Percentiles rank a stretch among this genome's conserved stretches.
Conservation (phyloP, 129 eudicot species). For the Lactuca saligna region DNA sequence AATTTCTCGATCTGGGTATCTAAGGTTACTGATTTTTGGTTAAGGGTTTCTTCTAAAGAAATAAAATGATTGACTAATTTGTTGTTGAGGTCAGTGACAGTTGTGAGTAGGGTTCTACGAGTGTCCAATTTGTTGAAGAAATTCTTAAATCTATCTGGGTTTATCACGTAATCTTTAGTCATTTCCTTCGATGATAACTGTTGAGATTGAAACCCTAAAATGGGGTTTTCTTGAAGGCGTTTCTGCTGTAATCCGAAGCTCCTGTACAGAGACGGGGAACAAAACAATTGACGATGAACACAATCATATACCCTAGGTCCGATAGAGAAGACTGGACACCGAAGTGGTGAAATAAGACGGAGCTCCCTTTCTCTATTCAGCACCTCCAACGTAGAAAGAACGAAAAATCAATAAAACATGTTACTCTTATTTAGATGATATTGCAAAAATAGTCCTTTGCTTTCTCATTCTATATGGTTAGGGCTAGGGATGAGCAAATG, state of each 20-base stretch:
- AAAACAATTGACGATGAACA: not conserved
- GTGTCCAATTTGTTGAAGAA: conserved; percentile 45
- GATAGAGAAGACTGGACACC: not conserved
- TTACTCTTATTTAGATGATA: too few species aligned
- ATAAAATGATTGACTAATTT: conserved; percentile 41
- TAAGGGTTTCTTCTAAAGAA: conserved; percentile 35
- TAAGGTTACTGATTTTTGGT: conserved; percentile 31
- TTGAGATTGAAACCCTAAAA: conserved; percentile 13
- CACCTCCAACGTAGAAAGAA: too few species aligned
- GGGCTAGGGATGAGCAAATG: too few species aligned
- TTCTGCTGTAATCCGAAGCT: not conserved
- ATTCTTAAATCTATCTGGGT: conserved; percentile 35
- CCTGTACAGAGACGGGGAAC: not conserved
- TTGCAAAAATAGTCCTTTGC: too few species aligned
- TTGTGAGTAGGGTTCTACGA: conserved; percentile 40
- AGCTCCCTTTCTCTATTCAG: not conserved
- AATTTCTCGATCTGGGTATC: conserved; percentile 39
- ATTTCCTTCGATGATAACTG: conserved; percentile 8
- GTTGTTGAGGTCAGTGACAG: conserved; percentile 43
- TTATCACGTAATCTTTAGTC: conserved; percentile 10
- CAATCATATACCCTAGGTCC: not conserved
- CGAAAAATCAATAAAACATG: too few species aligned
- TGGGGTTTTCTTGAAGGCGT: not conserved
- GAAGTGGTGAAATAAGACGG: not conserved
- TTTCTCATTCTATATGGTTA: too few species aligned